These are phyloP conservation scores for Prosopis cineraria DNA, from an alignment of 306 rosid genomes.

Conservation along the genomic window DNA sequence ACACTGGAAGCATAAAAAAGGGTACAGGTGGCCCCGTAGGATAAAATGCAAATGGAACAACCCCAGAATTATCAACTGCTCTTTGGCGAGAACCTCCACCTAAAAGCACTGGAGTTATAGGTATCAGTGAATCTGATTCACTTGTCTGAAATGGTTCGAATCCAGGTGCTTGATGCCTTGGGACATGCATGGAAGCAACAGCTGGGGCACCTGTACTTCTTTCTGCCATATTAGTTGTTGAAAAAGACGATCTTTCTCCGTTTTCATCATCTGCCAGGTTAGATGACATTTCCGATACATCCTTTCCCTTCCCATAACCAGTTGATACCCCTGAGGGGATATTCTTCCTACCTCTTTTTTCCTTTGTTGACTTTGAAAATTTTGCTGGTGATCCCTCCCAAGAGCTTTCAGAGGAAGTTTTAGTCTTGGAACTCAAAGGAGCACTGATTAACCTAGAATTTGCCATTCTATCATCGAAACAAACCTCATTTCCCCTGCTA, in stretches of 20 bases:
- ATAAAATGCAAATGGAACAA: conserved; percentile 60
- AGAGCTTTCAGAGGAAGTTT: conserved; percentile 67
- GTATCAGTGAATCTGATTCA: conserved; percentile 59
- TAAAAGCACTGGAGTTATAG: conserved; percentile 52
- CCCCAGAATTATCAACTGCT: conserved; percentile 59
- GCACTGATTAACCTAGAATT: conserved; percentile 44
- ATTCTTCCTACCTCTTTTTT: conserved; percentile 58
- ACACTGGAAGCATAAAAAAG: conserved; percentile 67
- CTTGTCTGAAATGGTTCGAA: conserved; percentile 60
- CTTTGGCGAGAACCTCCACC: conserved; percentile 67
- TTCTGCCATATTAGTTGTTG: conserved; percentile 54
- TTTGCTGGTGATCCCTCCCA: conserved; percentile 72
- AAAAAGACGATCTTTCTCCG: conserved; percentile 46
- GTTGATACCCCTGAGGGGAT: conserved; percentile 44
- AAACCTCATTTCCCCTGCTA: conserved; percentile 53
- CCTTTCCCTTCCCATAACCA: conserved; percentile 53
- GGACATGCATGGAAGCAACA: conserved; percentile 43
- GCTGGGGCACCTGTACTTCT: conserved; percentile 48
- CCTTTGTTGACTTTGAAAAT: conserved; percentile 62
- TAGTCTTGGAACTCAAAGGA: conserved; percentile 54
- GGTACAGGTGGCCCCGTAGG: conserved; percentile 88
- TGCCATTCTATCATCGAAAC: conserved; percentile 51
- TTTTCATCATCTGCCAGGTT: conserved; percentile 56
- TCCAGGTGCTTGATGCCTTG: conserved; percentile 57
- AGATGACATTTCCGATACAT: conserved; percentile 60